These are phyloP conservation scores for Heimioporus retisporus DNA, from an alignment of 1,284 basidiomycete species.

Conservation along the genomic window DNA sequence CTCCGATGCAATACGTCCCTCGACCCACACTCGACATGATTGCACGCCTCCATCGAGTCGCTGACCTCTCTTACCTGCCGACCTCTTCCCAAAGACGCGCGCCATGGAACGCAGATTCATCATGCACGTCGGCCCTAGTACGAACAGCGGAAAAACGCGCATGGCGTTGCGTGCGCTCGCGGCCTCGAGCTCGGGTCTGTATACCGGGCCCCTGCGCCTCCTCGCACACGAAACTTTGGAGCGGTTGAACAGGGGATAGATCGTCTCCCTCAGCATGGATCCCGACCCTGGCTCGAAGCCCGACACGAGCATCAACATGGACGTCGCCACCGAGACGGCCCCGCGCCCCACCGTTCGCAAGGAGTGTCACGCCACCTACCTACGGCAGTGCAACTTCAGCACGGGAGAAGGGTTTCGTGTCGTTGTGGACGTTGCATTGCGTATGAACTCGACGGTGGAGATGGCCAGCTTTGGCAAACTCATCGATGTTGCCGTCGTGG, in stretches of 20 bases:
- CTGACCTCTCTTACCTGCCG: constrained; percentile 51
- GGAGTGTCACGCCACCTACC: constrained; percentile 59
- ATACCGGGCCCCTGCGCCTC: constrained; percentile 93
- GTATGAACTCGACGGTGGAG: constrained; percentile 92
- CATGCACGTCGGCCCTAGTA: constrained; percentile 98
- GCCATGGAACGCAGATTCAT: constrained; percentile 80
- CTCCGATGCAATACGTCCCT: constrained; percentile 39
- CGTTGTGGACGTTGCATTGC: constrained; percentile 65
- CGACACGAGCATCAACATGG: constrained; percentile 44
- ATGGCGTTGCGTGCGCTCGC: constrained; percentile 92
- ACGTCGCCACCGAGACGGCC: constrained; percentile 38
- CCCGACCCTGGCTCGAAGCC: constrained; percentile 37
- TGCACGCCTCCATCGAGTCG: constrained; percentile 40
- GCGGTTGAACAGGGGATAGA: constrained; percentile 90
- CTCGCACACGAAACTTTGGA: constrained; percentile 98
- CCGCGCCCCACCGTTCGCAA: constrained; percentile 47
- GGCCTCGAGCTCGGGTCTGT: constrained; percentile 79
- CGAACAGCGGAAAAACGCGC: constrained; percentile 98
- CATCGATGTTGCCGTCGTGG: constrained; percentile 92
- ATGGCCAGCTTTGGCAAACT: constrained; percentile 70
- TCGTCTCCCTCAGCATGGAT: constrained; percentile 70
- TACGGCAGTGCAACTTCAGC: constrained; percentile 86
- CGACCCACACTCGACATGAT: constrained; percentile 44
- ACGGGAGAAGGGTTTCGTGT: constrained; percentile 94
- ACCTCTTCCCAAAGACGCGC: constrained; percentile 48